A percentile compares a stretch with the other conserved stretches of the same genome.
These are phyloP conservation scores for Tilletia indica DNA, from an alignment of 1,284 basidiomycete genomes.

Conservation along the genomic window DNA sequence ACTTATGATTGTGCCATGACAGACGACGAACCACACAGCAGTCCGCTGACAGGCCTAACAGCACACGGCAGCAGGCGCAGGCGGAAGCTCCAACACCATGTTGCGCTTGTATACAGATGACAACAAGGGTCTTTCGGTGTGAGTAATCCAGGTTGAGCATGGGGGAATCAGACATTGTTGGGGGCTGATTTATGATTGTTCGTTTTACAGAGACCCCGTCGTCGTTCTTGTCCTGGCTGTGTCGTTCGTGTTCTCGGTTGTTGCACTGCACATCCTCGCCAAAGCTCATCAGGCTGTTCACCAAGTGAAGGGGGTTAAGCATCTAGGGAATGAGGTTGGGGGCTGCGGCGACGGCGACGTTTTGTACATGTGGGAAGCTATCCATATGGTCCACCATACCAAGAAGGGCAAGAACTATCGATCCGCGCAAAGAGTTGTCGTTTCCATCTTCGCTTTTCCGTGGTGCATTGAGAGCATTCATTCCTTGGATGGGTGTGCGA, in stretches of 20 bases:
- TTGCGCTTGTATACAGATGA: slow-evolving; percentile 93
- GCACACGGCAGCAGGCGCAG: slow-evolving; percentile 89
- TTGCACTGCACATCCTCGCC: slow-evolving; percentile 96
- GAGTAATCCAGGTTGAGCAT: too few relatives aligned
- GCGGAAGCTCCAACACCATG: slow-evolving; percentile 96
- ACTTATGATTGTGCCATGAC: not conserved
- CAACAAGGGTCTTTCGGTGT: slow-evolving; percentile 93
- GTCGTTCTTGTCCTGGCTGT: slow-evolving; percentile 95
- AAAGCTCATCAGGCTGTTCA: slow-evolving; percentile 89
- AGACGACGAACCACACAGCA: slow-evolving; percentile 67
- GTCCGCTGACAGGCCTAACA: slow-evolving; percentile 76
- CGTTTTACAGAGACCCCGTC: slow-evolving; percentile 77
- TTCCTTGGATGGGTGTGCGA: too few relatives aligned
- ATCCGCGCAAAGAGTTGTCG: too few relatives aligned
- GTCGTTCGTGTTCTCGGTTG: slow-evolving; percentile 96
- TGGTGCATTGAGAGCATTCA: too few relatives aligned
- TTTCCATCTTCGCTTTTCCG: too few relatives aligned
- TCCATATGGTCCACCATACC: too few relatives aligned
- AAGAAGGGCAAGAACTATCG: too few relatives aligned
- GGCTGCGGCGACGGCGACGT: too few relatives aligned
- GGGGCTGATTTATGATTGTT: too few relatives aligned
- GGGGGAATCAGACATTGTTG: too few relatives aligned
- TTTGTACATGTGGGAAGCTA: too few relatives aligned
- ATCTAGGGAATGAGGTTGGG: too few relatives aligned
- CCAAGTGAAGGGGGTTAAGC: slow-evolving; percentile 64